Percentiles rank a stretch among this genome's conserved stretches.
phyloP scores from a whole-genome alignment of 169 alveolate species.

The Blepharisma undulans region DNA sequence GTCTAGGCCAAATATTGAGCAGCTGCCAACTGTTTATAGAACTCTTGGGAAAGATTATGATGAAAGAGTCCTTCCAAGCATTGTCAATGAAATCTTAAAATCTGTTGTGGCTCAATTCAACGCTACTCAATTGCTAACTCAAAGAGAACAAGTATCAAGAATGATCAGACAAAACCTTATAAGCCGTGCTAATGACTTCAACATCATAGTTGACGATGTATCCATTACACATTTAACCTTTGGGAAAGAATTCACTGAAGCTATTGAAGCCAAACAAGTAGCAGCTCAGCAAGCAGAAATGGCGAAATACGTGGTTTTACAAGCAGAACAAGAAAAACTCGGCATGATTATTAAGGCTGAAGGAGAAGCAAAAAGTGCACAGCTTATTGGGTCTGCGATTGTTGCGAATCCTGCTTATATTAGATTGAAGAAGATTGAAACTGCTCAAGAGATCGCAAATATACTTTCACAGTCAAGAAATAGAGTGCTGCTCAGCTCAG shows the following conservation, averaged over 20 bases:
- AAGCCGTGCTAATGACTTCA: constrained; percentile 93
- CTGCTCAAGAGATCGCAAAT: constrained; percentile 93
- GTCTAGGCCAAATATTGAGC: constrained; percentile 90
- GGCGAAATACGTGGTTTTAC: constrained; percentile 93
- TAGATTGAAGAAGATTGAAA: constrained; percentile 93
- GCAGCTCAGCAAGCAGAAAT: constrained; percentile 98
- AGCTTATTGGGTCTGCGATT: constrained; percentile 85
- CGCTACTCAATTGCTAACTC: constrained; percentile 95
- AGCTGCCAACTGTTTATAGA: constrained; percentile 92
- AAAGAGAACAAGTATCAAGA: constrained; percentile 94
- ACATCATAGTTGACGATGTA: constrained; percentile 94
- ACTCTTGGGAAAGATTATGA: constrained; percentile 96
- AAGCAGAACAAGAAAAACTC: constrained; percentile 95
- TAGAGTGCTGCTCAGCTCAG: constrained; percentile 68
- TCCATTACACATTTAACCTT: constrained; percentile 96
- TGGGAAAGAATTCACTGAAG: constrained; percentile 95
- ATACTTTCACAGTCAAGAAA: constrained; percentile 90
- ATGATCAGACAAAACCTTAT: constrained; percentile 92
- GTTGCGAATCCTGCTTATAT: constrained; percentile 90
- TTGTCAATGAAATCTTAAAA: constrained; percentile 96
- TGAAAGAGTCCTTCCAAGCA: constrained; percentile 96
- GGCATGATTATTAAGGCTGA: constrained; percentile 95
- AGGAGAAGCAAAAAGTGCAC: constrained; percentile 96
- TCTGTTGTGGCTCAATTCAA: constrained; percentile 96
- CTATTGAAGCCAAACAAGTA: constrained; percentile 97